Evolutionary conservation across 805 yeast genomes (phyloP).

Genomic region (Metschnikowia sp.): DNA sequence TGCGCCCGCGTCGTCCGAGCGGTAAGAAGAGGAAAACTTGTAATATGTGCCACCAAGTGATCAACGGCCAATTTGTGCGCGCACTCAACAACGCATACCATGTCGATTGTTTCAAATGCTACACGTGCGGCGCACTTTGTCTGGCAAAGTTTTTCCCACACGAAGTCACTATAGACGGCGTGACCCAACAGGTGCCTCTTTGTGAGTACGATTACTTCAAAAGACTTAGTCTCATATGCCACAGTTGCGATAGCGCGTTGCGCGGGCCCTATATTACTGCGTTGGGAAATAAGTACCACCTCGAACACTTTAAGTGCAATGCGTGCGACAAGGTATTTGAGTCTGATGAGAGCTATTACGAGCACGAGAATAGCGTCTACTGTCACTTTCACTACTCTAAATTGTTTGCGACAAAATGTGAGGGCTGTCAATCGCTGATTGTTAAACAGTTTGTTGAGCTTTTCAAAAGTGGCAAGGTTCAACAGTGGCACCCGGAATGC

Average conservation of each 20-base stretch:
- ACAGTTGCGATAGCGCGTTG: slow-evolving; percentile 77
- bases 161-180: slow-evolving; percentile 32
- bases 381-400: slow-evolving; percentile 93
- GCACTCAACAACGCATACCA: slow-evolving; percentile 81
- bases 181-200: slow-evolving; percentile 40
- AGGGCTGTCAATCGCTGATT: slow-evolving; percentile 89
- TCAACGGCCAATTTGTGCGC: slow-evolving; percentile 72
- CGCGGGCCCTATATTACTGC: slow-evolving; percentile 95
- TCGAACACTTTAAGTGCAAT: slow-evolving; percentile 91
- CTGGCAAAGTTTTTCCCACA: slow-evolving; percentile 86
- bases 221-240: slow-evolving; percentile 80
- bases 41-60: slow-evolving; percentile 34
- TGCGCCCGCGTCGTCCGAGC: slow-evolving; percentile 4
- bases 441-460: slow-evolving; percentile 93
- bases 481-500: slow-evolving; percentile 99
- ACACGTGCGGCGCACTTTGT: slow-evolving; percentile 78
- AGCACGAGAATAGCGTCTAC: slow-evolving; percentile 75
- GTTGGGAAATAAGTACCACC: slow-evolving; percentile 84
- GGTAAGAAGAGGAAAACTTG: slow-evolving; percentile 31
- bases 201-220: slow-evolving; percentile 93
- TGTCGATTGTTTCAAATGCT: slow-evolving; percentile 82
- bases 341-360: slow-evolving; percentile 87
- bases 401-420: slow-evolving; percentile 81
- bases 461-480: slow-evolving; percentile 83
- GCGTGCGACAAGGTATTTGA: slow-evolving; percentile 85